Conservation (phyloP, 306 rosid genomes). For the Cicer cuneatum region DNA sequence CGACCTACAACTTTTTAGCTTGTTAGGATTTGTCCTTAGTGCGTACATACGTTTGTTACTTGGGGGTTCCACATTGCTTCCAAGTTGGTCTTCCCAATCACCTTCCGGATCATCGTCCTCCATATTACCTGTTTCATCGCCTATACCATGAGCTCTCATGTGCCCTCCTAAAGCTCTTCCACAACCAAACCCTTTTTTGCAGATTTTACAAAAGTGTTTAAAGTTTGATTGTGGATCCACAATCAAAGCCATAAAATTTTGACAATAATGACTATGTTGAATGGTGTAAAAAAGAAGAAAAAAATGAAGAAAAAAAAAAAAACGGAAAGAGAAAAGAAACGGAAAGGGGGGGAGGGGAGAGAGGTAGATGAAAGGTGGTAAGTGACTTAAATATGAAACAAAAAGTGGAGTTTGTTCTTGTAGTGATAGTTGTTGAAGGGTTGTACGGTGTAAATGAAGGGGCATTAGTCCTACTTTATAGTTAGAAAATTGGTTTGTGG, state of each 20-base stretch:
- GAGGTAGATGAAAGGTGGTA: constrained; percentile 11
- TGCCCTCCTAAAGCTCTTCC: constrained; percentile 98
- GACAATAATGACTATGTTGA: neutral
- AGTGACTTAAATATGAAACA: constrained; percentile 39
- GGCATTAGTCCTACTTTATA: constrained; percentile 76
- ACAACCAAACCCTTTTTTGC: constrained; percentile 90
- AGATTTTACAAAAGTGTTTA: constrained; percentile 87
- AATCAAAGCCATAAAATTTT: constrained; percentile 67
- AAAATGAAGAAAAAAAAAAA: neutral
- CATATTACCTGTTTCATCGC: constrained; percentile 56
- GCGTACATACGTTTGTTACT: constrained; percentile 84
- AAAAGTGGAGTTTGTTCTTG: constrained; percentile 56
- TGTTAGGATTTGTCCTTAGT: constrained; percentile 81
- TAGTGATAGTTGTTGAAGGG: constrained; percentile 58
- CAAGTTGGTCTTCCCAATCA: constrained; percentile 77
- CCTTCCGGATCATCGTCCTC: constrained; percentile 74
- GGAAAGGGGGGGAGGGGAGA: neutral
- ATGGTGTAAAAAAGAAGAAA: neutral
- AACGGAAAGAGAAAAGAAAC: too few species aligned
- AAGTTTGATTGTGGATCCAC: constrained; percentile 68
- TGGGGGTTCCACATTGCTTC: constrained; percentile 51
- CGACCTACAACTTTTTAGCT: constrained; percentile 71
- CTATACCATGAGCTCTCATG: constrained; percentile 98
- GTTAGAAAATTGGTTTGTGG: constrained; percentile 70
- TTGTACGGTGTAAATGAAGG: constrained; percentile 59